Conservation (phyloP, 768 basidiomycete species). For the Sarcodon sp. region DNA sequence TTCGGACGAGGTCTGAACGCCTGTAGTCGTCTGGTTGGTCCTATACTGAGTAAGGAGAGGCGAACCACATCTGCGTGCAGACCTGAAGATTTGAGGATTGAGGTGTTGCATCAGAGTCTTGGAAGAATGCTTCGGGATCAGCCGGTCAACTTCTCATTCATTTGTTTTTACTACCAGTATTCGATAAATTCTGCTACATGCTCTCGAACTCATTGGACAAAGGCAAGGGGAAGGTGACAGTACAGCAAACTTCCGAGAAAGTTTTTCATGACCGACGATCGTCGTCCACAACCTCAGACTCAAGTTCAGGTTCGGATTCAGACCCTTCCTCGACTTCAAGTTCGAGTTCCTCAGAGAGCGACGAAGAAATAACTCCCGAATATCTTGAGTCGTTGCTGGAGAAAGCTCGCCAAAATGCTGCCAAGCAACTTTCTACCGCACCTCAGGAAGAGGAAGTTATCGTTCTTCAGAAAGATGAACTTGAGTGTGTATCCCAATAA, state of each 20-base stretch:
- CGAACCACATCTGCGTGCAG: neutral
- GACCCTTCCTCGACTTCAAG: conserved; percentile 15
- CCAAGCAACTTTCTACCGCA: conserved; percentile 9
- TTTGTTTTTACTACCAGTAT: conserved; percentile 2
- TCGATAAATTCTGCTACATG: neutral
- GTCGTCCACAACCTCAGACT: conserved; percentile 15
- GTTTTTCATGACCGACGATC: conserved; percentile 1
- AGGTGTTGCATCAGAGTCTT: neutral
- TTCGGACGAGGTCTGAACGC: neutral
- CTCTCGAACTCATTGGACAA: conserved; percentile 15
- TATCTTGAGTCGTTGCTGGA: conserved; percentile 52
- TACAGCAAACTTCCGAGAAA: neutral
- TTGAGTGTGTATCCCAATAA: conserved; percentile 8
- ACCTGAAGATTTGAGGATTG: neutral
- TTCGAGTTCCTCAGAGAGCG: conserved; percentile 4
- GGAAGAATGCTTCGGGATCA: neutral
- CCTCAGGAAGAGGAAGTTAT: conserved; percentile 43
- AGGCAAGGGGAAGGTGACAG: conserved; percentile 30
- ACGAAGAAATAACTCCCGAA: conserved; percentile 37
- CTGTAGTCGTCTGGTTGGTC: neutral
- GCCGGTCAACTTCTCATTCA: neutral
- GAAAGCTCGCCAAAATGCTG: conserved; percentile 41
- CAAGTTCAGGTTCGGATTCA: conserved; percentile 19
- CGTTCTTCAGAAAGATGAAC: conserved; percentile 21
- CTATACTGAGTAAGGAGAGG: neutral